Evolutionary conservation across 1,284 basidiomycete species (phyloP).

Genomic region (Puccinia novopanici): DNA sequence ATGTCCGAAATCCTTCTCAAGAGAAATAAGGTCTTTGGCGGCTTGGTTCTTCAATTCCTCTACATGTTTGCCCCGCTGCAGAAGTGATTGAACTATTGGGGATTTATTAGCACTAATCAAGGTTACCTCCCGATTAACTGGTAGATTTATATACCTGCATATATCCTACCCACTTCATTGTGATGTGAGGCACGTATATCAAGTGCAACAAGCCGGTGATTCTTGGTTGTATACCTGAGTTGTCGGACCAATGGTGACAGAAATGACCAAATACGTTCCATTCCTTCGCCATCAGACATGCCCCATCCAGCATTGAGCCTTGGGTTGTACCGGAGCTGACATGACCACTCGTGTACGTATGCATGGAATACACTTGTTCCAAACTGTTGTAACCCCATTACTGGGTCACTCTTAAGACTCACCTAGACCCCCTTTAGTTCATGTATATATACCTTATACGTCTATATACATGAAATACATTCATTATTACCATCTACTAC

Average conservation of each 20-base stretch:
- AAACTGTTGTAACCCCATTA: too few relatives aligned
- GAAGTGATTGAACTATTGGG: background rate
- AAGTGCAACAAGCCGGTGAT: constrained; percentile 16
- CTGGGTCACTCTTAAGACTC: too few relatives aligned
- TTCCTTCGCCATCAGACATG: constrained; percentile 13
- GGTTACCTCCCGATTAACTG: too few relatives aligned
- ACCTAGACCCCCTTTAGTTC: too few relatives aligned
- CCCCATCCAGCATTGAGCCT: constrained; percentile 17
- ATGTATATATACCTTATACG: too few relatives aligned
- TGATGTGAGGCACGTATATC: background rate
- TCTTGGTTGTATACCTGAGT: constrained; percentile 10
- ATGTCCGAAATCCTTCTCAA: background rate
- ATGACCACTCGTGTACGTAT: constrained; percentile 14
- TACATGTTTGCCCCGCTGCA: background rate
- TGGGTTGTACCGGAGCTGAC: constrained; percentile 10
- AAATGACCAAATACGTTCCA: constrained; percentile 6
- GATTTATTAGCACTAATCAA: background rate
- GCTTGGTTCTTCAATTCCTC: background rate
- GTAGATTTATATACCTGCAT: background rate
- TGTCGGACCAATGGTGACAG: background rate
- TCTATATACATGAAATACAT: too few relatives aligned
- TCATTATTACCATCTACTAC: too few relatives aligned
- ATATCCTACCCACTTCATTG: constrained; percentile 1
- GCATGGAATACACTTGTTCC: constrained; percentile 26
- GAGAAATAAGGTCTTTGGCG: background rate